Evolutionary conservation across 2,329 filamentous ascomycete genomes (phyloP), one percentile per base, ranked within the genome.

Genomic region (Sporothrix humicola): DNA sequence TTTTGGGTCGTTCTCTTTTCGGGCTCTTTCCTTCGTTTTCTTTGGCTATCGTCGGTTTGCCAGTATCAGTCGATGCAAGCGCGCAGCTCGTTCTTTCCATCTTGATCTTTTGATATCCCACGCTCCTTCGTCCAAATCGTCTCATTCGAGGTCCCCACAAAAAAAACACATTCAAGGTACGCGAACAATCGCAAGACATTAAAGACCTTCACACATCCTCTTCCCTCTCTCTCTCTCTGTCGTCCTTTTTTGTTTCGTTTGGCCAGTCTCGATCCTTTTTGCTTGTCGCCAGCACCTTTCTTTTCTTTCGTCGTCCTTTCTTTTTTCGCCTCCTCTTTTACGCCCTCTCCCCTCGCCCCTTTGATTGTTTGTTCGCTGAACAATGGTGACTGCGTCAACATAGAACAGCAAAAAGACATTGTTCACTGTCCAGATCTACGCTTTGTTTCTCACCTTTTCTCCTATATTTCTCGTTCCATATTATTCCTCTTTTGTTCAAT

Each of bases 121-220:
- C 56, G 46, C 31, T 31, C 54, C 37, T 61, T 63, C 69, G 54
- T 31, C 13, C 37, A 46, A n/a, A 54, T 68, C 46, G 31, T 69
- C 54, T 17, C 65, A 61, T 69, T 59, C 42, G 63, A 58, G 54
- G 44, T 58, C 54, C 20, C 48, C 46, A 52, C 46, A 54, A 54
- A 69, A 54, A 69, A 69, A 20, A 17, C 7, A 20, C 58, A 65
- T 70, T 69, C 46, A 65, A 59, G 37, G 26, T 50, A 46, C 31
- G 44, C 48, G 58, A 63, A 74, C 73, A 74, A 74, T 72, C 69
- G 31, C 69, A 72, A 72, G 73, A 23, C 54, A 72, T 68, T 72
- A 68, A 72, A 72, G 71, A 50, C 31, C 71, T 46, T 66, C 59
- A 37, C 10, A 68, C 50, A 58, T 52, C 44, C 44, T 52, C 48